Conservation (phyloP, 2,329 filamentous ascomycete genomes). For the Dichotomopilus funicola region DNA sequence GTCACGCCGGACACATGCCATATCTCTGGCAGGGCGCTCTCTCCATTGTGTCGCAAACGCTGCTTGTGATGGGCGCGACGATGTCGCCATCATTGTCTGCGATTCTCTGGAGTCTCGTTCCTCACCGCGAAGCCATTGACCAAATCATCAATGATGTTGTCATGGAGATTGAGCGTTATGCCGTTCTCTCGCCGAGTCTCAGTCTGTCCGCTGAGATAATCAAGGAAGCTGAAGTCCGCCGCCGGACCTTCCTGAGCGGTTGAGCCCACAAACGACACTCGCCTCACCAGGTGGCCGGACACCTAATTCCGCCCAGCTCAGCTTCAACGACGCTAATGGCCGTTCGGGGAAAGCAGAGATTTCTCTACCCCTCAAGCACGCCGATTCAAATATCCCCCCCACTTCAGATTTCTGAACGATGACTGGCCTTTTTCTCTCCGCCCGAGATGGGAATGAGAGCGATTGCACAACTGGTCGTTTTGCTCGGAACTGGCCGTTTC, state of each 20-base stretch:
- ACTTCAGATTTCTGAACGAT: no score
- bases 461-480: no score
- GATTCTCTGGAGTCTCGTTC: slow-evolving; percentile 53
- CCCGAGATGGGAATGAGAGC: no score
- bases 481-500: no score
- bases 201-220: slow-evolving; percentile 73
- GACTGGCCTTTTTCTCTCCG: no score
- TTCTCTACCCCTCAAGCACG: slow-evolving; percentile 9
- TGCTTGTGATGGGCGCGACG: slow-evolving; percentile 77
- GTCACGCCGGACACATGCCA: slow-evolving; percentile 75
- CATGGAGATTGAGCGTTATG: slow-evolving; percentile 66
- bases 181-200: slow-evolving; percentile 68
- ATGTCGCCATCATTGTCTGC: slow-evolving; percentile 67
- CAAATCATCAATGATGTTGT: slow-evolving; percentile 73
- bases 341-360: slow-evolving; percentile 15
- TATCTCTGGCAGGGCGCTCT: slow-evolving; percentile 82
- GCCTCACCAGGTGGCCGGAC: not conserved
- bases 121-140: slow-evolving; percentile 58
- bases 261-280: slow-evolving; percentile 27
- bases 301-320: slow-evolving; percentile 11
- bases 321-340: slow-evolving; percentile 18
- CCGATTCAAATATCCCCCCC: not conserved
- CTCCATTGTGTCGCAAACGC: slow-evolving; percentile 73
- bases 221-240: slow-evolving; percentile 67
- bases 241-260: slow-evolving; percentile 55